Base-by-base conservation (phyloP, 2,329 filamentous ascomycete genomes). In the Zymoseptoria ardabiliae region DNA sequence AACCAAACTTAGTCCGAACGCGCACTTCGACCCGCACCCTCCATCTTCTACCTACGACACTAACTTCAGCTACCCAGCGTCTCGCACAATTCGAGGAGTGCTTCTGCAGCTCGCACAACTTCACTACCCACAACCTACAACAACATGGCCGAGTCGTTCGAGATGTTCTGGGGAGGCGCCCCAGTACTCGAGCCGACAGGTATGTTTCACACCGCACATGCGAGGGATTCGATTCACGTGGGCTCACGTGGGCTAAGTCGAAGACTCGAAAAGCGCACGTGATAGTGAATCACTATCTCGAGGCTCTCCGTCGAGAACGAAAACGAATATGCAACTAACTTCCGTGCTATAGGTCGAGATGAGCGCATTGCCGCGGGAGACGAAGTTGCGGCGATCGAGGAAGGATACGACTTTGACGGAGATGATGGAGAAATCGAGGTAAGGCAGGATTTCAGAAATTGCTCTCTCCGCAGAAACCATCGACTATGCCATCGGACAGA, bases 121-220 rank as follows among this genome's bases (percentile, higher is more conserved):
- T n/a, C 35, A 45, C n/a, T 13, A 45, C 7, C 35, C 13, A 45
- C 35, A 45, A 45, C 35, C 17, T 13, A 17, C 11, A 45, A 45
- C 35, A 45, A 45, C 5, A 45, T 45, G 35, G 35, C 35, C 3
- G 35, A 62, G 58, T 53, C 56, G 17, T 56, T 61, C 21, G 58
- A 58, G 21, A 58, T 64, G 56, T 64, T 64, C 55, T 64, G 62
- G 62, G 62, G 62, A 48, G 61, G 62, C 23, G 61, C 62, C 11
- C 60, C 60, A 23, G 35, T 56, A 22, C 62, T 57, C 21, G 48
- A 60, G 25, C 57, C 56, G 35, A 56, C 55, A 53, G 56, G 62
- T 64, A 58, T 45, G 58, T 53, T 20, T 49, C 20, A 28, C 10
- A 19, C 35, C 17, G 35, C 35, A 45, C 35, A 17, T 17, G 35